phyloP scores from a whole-genome alignment of 345 rosid genomes.

The Moricandia moricandioides region DNA sequence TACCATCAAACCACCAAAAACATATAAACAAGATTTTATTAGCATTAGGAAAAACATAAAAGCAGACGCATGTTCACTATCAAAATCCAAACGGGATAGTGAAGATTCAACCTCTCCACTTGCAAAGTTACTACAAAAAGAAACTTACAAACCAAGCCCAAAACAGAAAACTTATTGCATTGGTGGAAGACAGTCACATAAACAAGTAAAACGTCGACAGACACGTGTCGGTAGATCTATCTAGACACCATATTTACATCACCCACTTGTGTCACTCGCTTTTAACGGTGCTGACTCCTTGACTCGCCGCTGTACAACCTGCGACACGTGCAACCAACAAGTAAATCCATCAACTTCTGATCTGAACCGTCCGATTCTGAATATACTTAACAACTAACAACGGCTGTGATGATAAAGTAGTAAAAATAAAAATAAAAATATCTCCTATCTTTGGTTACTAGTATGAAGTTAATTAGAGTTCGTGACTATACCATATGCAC shows the following conservation, averaged over 20 bases:
- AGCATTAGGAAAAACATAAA: background rate
- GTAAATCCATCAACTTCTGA: slow-evolving; percentile 7
- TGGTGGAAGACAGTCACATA: background rate
- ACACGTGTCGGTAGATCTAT: slow-evolving; percentile 22
- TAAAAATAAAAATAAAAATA: background rate
- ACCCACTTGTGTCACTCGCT: background rate
- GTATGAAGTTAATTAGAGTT: background rate
- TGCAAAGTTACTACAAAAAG: background rate
- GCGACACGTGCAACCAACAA: slow-evolving; percentile 7
- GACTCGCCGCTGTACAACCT: slow-evolving; percentile 96
- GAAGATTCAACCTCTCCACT: slow-evolving; percentile 15
- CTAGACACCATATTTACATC: slow-evolving; percentile 9
- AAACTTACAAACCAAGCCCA: background rate
- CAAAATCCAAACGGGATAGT: slow-evolving; percentile 8
- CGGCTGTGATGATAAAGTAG: background rate
- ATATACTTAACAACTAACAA: background rate
- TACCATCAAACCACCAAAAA: background rate
- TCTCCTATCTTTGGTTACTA: background rate
- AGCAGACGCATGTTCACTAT: background rate
- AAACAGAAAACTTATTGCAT: background rate
- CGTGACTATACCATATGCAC: slow-evolving; percentile 28
- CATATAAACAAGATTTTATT: background rate
- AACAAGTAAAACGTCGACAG: background rate
- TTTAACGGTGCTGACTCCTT: slow-evolving; percentile 66
- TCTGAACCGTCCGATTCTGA: slow-evolving; percentile 24